Base-by-base conservation (phyloP, 75 land plant genomes). In the Selaginella moellendorffii region DNA sequence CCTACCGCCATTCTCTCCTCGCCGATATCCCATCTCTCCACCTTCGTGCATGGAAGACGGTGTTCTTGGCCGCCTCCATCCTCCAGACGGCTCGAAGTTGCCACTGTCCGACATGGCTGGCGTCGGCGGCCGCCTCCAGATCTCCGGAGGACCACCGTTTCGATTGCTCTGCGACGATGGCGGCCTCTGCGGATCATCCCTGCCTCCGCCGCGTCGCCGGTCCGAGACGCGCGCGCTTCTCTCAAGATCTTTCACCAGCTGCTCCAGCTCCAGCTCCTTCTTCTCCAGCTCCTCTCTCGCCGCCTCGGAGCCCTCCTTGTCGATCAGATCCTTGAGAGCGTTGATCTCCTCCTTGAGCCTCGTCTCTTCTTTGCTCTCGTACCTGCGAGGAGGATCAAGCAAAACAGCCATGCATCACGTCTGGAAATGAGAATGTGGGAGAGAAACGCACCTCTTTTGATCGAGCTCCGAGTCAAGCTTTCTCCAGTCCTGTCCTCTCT, bases 401-500 rank as follows among this genome's bases (percentile, higher is more conserved):
- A n/a, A 36, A 5, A 36, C 5, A 36, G 46, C 5, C 10, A 36
- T 36, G 46, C 46, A 36, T 5, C 14, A 36, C 5, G 46, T 36
- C 10, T 36, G 46, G 46, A 5, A 36, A 5, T 36, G 46, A 36
- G 14, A 5, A 14, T 36, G 46, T 36, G 46, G 5, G 46, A 36
- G 14, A 36, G 14, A 14, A 36, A 36, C 46, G 14, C n/a, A 36
- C 24, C 30, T 31, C 10, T 60, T 24, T 52, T 42, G 24, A 31
- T 69, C 76, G 52, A 72, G 63, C 1, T 42, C 64, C 0, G 68
- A 75, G 66, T 72, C 63, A 10, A 70, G 64, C 56, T 70, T 70
- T 21, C 58, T 24, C 68, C 60, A 73, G 28, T 76, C 78, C 76
- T 62, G 52, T 18, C 70, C 65, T 31, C 61, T 72, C 52, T 67